A percentile compares a stretch with the other conserved stretches of the same genome.
phyloP scores from a whole-genome alignment of 768 basidiomycete species.

The Jaapia argillacea region DNA sequence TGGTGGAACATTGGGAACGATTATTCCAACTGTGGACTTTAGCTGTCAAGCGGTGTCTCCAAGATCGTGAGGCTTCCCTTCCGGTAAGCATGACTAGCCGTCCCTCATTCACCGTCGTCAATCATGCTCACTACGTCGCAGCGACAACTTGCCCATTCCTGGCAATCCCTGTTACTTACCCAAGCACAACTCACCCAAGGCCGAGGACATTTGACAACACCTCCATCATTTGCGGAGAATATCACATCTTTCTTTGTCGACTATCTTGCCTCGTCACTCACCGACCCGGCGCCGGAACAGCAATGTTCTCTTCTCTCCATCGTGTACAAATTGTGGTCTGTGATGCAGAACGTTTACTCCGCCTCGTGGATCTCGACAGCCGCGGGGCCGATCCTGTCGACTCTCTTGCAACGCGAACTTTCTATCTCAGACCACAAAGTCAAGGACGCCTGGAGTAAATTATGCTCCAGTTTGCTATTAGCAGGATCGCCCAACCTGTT shows the following conservation, averaged over 20 bases:
- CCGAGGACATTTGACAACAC: slow-evolving; percentile 23
- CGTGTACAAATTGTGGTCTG: slow-evolving; percentile 46
- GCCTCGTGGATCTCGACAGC: slow-evolving; percentile 27
- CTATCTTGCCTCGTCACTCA: too few species aligned
- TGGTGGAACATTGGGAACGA: neutral
- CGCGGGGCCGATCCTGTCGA: slow-evolving; percentile 36
- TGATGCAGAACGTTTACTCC: slow-evolving; percentile 38
- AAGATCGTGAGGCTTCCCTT: too few species aligned
- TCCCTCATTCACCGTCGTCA: too few species aligned
- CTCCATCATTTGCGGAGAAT: slow-evolving; percentile 22
- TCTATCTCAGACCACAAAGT: slow-evolving; percentile 28
- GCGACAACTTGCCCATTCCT: too few species aligned
- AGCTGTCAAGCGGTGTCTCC: neutral
- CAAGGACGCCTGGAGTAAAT: slow-evolving; percentile 31
- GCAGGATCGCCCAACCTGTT: slow-evolving; percentile 30
- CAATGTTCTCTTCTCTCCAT: too few species aligned
- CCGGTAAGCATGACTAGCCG: too few species aligned
- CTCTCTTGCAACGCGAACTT: slow-evolving; percentile 34
- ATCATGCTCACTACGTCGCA: too few species aligned
- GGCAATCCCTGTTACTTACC: slow-evolving; percentile 49
- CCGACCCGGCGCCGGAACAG: too few species aligned
- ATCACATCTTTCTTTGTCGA: slow-evolving; percentile 25
- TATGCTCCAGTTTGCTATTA: slow-evolving; percentile 40
- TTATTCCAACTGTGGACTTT: slow-evolving; percentile 2
- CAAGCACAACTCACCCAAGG: slow-evolving; percentile 33